Evolutionary conservation across 2,329 filamentous ascomycete species (phyloP).

Genomic region (Diaporthe sp.): DNA sequence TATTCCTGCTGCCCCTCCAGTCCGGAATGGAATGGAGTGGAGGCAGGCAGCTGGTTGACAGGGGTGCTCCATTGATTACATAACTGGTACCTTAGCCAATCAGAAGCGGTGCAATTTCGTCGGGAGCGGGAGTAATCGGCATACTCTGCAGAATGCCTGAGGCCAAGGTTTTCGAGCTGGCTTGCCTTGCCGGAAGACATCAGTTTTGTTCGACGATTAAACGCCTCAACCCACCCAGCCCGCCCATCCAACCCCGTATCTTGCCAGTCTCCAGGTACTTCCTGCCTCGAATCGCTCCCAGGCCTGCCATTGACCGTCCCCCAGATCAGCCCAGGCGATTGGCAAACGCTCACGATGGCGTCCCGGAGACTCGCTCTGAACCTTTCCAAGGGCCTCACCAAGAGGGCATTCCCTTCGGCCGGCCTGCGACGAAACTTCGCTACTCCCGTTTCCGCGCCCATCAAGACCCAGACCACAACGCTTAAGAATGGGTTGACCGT

Average conservation of each 20-base stretch:
- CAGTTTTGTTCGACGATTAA: conserved; percentile 31
- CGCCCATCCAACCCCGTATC: conserved; percentile 17
- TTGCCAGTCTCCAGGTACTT: conserved; percentile 29
- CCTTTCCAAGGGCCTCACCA: conserved; percentile 88
- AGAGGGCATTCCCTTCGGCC: conserved; percentile 83
- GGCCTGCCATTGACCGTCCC: conserved; percentile 26
- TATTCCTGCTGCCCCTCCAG: background rate
- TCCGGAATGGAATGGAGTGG: background rate
- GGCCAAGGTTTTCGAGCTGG: conserved; percentile 31
- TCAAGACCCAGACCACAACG: conserved; percentile 95
- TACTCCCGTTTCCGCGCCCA: conserved; percentile 76
- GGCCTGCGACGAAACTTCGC: conserved; percentile 88
- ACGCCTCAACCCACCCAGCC: conserved; percentile 32
- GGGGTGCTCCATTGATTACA: background rate
- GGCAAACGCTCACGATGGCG: conserved; percentile 75
- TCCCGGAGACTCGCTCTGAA: conserved; percentile 97
- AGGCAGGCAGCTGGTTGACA: background rate
- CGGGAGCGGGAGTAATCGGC: background rate
- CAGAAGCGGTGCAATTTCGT: conserved; percentile 14
- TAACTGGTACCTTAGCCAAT: background rate
- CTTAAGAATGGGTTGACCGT: conserved; percentile 98
- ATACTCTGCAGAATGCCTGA: conserved; percentile 20
- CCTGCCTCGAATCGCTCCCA: conserved; percentile 11
- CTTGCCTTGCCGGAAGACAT: conserved; percentile 33
- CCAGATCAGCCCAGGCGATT: conserved; percentile 27